A percentile compares a stretch with the other conserved stretches of the same genome.
These are phyloP conservation scores for Mycena capillaripes DNA, from an alignment of 768 basidiomycete genomes.

Conservation along the genomic window DNA sequence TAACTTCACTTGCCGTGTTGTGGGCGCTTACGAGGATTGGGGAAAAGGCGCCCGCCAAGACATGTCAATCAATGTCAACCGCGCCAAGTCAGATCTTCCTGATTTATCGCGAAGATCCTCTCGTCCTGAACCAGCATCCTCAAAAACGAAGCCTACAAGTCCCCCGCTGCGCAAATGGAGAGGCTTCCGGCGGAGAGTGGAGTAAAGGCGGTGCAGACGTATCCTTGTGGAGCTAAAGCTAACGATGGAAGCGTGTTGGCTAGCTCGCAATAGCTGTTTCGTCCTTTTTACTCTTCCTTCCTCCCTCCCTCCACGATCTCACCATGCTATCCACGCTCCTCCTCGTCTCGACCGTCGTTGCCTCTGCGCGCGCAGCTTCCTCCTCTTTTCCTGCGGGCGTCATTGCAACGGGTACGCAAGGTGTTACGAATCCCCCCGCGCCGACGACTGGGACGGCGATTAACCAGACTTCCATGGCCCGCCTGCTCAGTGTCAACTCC, in stretches of 20 bases:
- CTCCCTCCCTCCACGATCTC: slow-evolving; percentile 1
- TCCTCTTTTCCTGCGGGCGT: slow-evolving; percentile 25
- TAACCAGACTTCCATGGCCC: slow-evolving; percentile 28
- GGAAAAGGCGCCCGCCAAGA: too few relatives aligned
- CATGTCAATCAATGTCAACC: too few relatives aligned
- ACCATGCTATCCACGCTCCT: slow-evolving; percentile 11
- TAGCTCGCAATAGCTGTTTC: not conserved
- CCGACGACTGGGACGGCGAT: slow-evolving; percentile 19
- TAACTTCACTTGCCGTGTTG: too few relatives aligned
- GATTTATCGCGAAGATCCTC: too few relatives aligned
- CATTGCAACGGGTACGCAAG: slow-evolving; percentile 29
- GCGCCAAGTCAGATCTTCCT: too few relatives aligned
- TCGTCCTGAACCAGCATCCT: not conserved
- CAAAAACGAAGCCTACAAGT: not conserved
- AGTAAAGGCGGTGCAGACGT: not conserved
- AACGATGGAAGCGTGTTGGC: slow-evolving; percentile 3
- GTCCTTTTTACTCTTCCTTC: not conserved
- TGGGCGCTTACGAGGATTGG: too few relatives aligned
- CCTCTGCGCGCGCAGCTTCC: slow-evolving; percentile 12
- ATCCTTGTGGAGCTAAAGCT: not conserved
- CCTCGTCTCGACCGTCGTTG: not conserved
- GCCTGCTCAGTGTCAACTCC: slow-evolving; percentile 25
- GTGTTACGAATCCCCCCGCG: slow-evolving; percentile 9
- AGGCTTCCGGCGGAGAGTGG: not conserved
- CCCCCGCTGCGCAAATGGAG: not conserved